phyloP scores from a whole-genome alignment of 1,139 yeast genomes.

The Pichiaceae sp. region DNA sequence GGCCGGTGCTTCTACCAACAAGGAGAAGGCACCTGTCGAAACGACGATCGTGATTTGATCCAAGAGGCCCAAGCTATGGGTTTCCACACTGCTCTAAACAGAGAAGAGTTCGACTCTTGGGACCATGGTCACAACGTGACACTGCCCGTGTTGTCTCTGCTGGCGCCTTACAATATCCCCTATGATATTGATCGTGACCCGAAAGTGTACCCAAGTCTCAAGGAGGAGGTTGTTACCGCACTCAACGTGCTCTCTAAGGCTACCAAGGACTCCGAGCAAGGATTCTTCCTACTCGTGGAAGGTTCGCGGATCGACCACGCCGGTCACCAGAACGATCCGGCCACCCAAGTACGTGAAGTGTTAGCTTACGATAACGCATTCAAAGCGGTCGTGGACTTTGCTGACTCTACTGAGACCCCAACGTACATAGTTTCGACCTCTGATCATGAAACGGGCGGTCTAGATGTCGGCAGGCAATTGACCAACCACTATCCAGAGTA shows the following conservation, averaged over 20 bases:
- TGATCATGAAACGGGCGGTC: slow-evolving; percentile 91
- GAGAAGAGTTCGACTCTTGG: slow-evolving; percentile 45
- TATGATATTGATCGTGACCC: slow-evolving; percentile 68
- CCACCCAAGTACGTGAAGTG: slow-evolving; percentile 76
- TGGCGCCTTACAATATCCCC: slow-evolving; percentile 70
- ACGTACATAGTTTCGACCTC: slow-evolving; percentile 72
- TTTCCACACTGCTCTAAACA: slow-evolving; percentile 60
- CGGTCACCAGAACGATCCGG: slow-evolving; percentile 84
- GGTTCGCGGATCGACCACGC: slow-evolving; percentile 91
- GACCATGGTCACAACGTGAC: slow-evolving; percentile 50
- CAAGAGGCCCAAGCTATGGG: slow-evolving; percentile 49
- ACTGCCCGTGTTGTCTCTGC: slow-evolving; percentile 64
- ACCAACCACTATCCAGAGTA: slow-evolving; percentile 53
- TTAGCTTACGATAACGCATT: slow-evolving; percentile 73
- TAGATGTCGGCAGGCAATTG: slow-evolving; percentile 69
- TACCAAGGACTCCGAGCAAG: slow-evolving; percentile 59
- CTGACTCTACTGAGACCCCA: slow-evolving; percentile 54
- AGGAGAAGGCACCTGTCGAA: slow-evolving; percentile 51
- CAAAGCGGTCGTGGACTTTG: slow-evolving; percentile 58
- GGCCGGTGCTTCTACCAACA: slow-evolving; percentile 69
- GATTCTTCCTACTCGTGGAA: slow-evolving; percentile 75
- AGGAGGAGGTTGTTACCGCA: slow-evolving; percentile 67
- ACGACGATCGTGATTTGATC: slow-evolving; percentile 56
- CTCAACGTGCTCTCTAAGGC: slow-evolving; percentile 56
- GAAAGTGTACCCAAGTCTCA: slow-evolving; percentile 56